phyloP scores from a whole-genome alignment of 148 eudicot species.

The Vaccinium darrowii region DNA sequence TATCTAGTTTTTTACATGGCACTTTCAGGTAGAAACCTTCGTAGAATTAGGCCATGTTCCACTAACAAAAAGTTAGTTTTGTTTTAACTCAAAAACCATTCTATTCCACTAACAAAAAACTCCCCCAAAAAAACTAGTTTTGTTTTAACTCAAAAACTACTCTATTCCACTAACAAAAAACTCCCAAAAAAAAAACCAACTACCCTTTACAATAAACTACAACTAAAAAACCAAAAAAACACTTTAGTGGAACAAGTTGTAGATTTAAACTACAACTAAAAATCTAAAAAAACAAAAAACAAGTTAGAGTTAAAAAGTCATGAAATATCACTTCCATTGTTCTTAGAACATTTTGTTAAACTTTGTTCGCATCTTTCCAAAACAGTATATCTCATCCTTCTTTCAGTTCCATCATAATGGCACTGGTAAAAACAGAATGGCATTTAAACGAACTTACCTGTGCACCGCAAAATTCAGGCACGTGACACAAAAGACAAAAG shows the following conservation, averaged over 20 bases:
- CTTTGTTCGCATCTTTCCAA: constrained; percentile 2
- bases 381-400: background rate
- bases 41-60: background rate
- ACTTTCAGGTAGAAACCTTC: background rate
- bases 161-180: no score
- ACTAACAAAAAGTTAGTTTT: no score
- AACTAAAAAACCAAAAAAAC: no score
- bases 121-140: no score
- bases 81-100: no score
- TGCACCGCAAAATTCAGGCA: constrained; percentile 54
- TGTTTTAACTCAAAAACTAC: no score
- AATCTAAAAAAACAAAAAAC: no score
- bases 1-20: background rate
- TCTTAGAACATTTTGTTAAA: background rate
- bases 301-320: background rate
- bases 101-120: no score
- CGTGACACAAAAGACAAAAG: constrained; percentile 50
- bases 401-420: background rate
- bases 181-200: no score
- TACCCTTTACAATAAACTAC: no score
- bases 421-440: background rate
- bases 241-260: no score
- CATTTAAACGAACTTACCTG: constrained; percentile 36
- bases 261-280: no score
- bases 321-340: background rate